Evolutionary conservation across 768 basidiomycete species (phyloP).

Genomic region (Lyophyllum decastes): DNA sequence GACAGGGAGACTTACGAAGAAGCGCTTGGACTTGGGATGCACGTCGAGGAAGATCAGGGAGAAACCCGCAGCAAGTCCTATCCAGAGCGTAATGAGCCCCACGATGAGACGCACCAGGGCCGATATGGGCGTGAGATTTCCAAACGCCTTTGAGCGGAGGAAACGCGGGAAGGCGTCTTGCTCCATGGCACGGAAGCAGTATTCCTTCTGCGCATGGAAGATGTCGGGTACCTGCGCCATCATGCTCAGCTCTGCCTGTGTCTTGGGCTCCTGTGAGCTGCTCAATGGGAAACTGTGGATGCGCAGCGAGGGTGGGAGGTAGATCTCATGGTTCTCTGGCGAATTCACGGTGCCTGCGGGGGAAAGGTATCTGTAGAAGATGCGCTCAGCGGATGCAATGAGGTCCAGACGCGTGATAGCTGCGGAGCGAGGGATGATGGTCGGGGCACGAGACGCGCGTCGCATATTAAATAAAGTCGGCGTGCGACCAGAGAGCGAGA

Average conservation of each 20-base stretch:
- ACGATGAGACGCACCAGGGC: constrained; percentile 83
- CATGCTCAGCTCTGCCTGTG: constrained; percentile 65
- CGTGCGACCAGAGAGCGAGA: constrained; percentile 73
- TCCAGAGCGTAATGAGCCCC: constrained; percentile 89
- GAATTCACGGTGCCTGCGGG: constrained; percentile 75
- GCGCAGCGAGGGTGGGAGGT: constrained; percentile 90
- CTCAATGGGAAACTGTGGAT: constrained; percentile 89
- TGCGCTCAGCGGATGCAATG: constrained; percentile 92
- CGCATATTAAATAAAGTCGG: constrained; percentile 75
- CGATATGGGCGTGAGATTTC: constrained; percentile 91
- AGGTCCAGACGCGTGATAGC: constrained; percentile 91
- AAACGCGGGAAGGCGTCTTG: constrained; percentile 94
- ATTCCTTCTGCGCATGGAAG: constrained; percentile 97
- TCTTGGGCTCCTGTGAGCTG: constrained; percentile 69
- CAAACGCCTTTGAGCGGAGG: constrained; percentile 95
- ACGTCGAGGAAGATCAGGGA: constrained; percentile 93
- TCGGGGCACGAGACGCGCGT: constrained; percentile 87
- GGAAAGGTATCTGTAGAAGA: constrained; percentile 92
- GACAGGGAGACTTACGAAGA: constrained; percentile 75
- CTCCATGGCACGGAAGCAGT: constrained; percentile 95
- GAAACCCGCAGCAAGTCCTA: constrained; percentile 90
- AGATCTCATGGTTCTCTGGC: constrained; percentile 95
- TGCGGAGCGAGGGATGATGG: constrained; percentile 87
- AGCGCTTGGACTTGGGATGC: constrained; percentile 86
- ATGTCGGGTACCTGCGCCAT: constrained; percentile 95